Evolutionary conservation across 257 asterid species (phyloP), one percentile per base, ranked within the genome.

Genomic region (Coffea eugenioides): DNA sequence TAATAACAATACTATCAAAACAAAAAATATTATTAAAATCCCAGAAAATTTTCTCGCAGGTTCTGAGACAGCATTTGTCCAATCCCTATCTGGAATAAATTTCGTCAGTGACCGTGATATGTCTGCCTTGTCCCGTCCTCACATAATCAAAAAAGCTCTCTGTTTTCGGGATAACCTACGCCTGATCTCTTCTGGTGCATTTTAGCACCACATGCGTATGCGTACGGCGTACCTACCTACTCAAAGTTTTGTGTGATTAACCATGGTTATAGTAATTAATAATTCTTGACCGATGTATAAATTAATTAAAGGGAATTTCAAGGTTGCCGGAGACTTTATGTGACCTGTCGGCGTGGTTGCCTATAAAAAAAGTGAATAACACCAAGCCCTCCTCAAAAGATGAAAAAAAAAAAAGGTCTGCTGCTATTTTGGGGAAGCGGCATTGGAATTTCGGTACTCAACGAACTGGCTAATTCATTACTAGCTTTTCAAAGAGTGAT

Each of bases 71-170:
- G 69, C 66, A 36, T 56, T 73, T 52, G 85, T 82, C 70, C 85
- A 57, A 82, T 79, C 83, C 85, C 80, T 79, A 74, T 82, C 85
- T 57, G 83, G 79, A 46, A 67, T 64, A 12, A 79, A 36, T 65
- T 77, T 48, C 52, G 73, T 69, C 80, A 72, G 84, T 48, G 73
- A 69, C 68, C 16, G 61, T 67, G 34, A 59, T 10, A 16, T 54
- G 69, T 67, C 80, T 66, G 74, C 69, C 74, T 9, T 68, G 31
- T 45, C 14, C 27, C 62, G 34, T 77, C 73, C 73, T 66, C 11
- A 27, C 51, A 64, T 25, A 67, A 67, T 25, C 39, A 14, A 31
- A 14, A 31, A 31, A 76, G 48, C 21, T 36, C 64, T 65, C 9
- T 65, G 20, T 14, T 4, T 6, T 39, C 21, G 9, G 0, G 14